Conservation (phyloP, 2,329 filamentous ascomycete species). For the Cylindrodendrum hubeiense region DNA sequence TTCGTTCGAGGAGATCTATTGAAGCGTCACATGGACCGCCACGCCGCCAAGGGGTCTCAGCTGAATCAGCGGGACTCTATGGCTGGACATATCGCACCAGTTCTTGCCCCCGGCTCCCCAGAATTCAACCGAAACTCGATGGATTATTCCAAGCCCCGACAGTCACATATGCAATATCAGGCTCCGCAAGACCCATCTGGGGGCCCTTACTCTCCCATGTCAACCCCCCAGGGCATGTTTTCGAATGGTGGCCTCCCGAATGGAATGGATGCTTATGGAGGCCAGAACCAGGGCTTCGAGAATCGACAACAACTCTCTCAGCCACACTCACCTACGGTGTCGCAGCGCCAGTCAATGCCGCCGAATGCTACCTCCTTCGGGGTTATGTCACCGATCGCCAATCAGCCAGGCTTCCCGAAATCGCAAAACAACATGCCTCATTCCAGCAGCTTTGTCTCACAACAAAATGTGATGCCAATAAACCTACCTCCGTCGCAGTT, state of each 20-base stretch:
- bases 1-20: conserved; percentile 96
- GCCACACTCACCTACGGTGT: conserved; percentile 53
- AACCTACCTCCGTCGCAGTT: conserved; percentile 73
- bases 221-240: conserved; percentile 54
- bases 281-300: conserved; percentile 53
- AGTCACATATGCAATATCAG: conserved; percentile 59
- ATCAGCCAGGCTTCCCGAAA: conserved; percentile 61
- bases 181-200: conserved; percentile 58
- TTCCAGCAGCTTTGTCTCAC: conserved; percentile 65
- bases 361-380: conserved; percentile 63
- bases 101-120: conserved; percentile 58
- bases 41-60: conserved; percentile 83
- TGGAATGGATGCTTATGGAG: conserved; percentile 57
- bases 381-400: conserved; percentile 65
- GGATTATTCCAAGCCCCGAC: conserved; percentile 54
- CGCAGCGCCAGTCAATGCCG: conserved; percentile 61
- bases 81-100: conserved; percentile 50
- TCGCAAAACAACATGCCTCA: conserved; percentile 61
- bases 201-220: conserved; percentile 62
- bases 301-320: conserved; percentile 43
- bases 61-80: conserved; percentile 77
- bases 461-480: conserved; percentile 73
- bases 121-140: conserved; percentile 58
- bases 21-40: conserved; percentile 84
- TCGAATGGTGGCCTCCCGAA: conserved; percentile 40